Base-by-base conservation (phyloP, 345 rosid species). In the Cochlearia excelsa region DNA sequence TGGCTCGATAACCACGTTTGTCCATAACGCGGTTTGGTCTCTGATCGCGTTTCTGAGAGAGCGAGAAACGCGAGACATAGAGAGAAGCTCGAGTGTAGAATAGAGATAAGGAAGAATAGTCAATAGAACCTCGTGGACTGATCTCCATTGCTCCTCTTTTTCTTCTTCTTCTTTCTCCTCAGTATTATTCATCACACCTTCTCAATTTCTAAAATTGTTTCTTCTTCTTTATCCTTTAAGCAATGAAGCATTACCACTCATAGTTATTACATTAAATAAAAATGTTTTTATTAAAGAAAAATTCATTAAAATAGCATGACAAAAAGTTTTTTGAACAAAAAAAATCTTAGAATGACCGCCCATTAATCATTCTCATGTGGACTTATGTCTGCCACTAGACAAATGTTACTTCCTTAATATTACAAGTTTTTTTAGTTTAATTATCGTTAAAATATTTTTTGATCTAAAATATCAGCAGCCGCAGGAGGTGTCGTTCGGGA, bases 61-160 rank as follows among this genome's bases (percentile, higher is more conserved):
- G 11, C 35, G 58, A 51, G 91, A 93, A 45, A 57, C 86, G 72
- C 67, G 52, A 55, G 69, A 54, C 69, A 81, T 66, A 37, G 74
- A 69, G 44, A 88, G 80, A 73, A 88, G 85, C 70, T 89, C 88
- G 6, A 46, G 63, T 6, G 83, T 35, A 11, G 66, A 65, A 51
- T 78, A 78, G 61, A 88, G 95, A 61, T 79, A 82, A 40, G 87
- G 75, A 57, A 88, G 67, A 26, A 81, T 84, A 29, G 86, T 67
- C 41, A 78, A 63, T 47, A 83, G 40, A 46, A 88, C 84, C 41
- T 85, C 84, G 59, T 78, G 79, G 29, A 86, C 84, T 35, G 78
- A 65, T 72, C 31, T 2, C 58, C 67, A 34, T 72, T 65, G 69
- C 49, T 54, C 65, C 3, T 9, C 46, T 44, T 57, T 54, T 51